Conservation (phyloP, 2,329 filamentous ascomycete genomes). For the Podosphaera leucotricha region DNA sequence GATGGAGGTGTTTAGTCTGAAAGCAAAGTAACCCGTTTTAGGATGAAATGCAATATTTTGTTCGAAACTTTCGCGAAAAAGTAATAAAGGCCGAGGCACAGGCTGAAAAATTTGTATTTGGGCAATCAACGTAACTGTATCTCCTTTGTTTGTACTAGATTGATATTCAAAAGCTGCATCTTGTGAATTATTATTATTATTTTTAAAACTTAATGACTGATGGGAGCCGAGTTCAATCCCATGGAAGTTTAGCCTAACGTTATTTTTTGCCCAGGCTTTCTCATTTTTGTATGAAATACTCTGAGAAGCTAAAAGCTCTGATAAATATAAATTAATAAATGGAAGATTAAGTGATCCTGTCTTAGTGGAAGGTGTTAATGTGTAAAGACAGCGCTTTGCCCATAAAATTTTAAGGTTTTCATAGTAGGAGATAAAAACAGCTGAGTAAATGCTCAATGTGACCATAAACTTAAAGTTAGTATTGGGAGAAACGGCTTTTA, state of each 20-base stretch:
- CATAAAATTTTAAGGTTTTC: conserved; percentile 17
- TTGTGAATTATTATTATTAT: not conserved
- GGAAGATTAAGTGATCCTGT: conserved; percentile 11
- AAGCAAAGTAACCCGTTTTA: conserved; percentile 11
- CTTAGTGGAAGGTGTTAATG: conserved; percentile 12
- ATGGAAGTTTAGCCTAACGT: conserved; percentile 32
- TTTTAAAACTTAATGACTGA: no score
- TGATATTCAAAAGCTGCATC: not conserved
- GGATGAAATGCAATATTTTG: conserved; percentile 15
- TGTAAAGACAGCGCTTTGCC: conserved; percentile 7
- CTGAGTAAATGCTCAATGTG: conserved; percentile 17
- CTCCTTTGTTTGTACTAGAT: conserved; percentile 4
- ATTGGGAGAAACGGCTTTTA: conserved; percentile 9
- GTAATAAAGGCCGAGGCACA: conserved; percentile 8
- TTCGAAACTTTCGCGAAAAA: conserved; percentile 13
- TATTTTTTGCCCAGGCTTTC: conserved; percentile 32
- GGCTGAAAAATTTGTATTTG: conserved; percentile 14
- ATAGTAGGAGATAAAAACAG: conserved; percentile 17
- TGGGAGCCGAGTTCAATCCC: conserved; percentile 10
- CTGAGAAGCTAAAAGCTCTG: conserved; percentile 11
- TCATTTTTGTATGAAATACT: conserved; percentile 6
- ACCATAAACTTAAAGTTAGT: conserved; percentile 16
- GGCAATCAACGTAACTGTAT: conserved; percentile 11
- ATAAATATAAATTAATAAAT: conserved; percentile 10
- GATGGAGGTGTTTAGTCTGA: conserved; percentile 13